A percentile compares a stretch with the other conserved stretches of the same genome.
Evolutionary conservation across 1,284 basidiomycete genomes (phyloP).

Genomic region (Naganishia albida): DNA sequence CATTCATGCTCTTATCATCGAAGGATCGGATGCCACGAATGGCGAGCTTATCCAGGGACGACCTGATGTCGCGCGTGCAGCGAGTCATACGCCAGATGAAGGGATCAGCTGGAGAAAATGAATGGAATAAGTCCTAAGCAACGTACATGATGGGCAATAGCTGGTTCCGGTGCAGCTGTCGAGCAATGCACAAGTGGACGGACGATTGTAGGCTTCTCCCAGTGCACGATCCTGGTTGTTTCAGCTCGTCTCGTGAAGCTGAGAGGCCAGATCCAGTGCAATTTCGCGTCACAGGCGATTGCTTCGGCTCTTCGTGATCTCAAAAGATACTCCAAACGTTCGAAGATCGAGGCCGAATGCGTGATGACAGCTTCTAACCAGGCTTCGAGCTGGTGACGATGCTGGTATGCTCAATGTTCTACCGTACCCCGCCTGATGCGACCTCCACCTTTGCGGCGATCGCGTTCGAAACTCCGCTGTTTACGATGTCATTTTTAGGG

Average conservation of each 20-base stretch:
- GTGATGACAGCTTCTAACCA: too few relatives aligned
- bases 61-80: constrained; percentile 59
- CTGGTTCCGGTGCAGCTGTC: not conserved
- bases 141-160: not conserved
- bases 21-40: constrained; percentile 74
- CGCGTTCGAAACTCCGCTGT: constrained; percentile 3
- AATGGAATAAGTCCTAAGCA: not conserved
- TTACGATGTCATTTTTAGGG: constrained; percentile 25
- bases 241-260: not conserved
- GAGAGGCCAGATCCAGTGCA: not conserved
- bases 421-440: not conserved
- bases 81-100: too few relatives aligned
- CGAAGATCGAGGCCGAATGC: too few relatives aligned
- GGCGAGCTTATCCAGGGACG: constrained; percentile 82
- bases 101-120: not conserved
- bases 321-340: too few relatives aligned
- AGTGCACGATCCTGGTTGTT: not conserved
- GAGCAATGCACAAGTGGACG: not conserved
- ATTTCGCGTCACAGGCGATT: too few relatives aligned
- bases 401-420: not conserved
- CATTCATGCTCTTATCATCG: constrained; percentile 88
- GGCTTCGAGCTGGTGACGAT: not conserved
- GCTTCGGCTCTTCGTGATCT: too few relatives aligned
- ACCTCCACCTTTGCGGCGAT: constrained; percentile 19
- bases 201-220: not conserved